Evolutionary conservation across 352 stramenopile genomes (phyloP).

Genomic region (Globisporangium megalacanthum): DNA sequence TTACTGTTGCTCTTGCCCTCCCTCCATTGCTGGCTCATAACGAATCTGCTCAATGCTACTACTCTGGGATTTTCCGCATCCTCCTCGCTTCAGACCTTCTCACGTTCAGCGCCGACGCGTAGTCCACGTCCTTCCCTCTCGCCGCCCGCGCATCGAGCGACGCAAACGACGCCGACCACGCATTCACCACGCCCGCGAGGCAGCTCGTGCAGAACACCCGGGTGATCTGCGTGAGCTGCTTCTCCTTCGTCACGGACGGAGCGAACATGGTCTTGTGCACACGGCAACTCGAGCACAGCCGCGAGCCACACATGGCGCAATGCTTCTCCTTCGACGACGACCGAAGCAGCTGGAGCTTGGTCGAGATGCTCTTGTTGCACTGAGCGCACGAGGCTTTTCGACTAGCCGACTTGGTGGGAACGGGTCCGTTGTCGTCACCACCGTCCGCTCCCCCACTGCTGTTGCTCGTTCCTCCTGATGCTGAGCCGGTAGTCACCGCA

Average conservation of each 20-base stretch:
- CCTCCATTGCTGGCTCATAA: background rate
- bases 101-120: slow-evolving; percentile 20
- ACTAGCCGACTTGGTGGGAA: background rate
- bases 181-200: slow-evolving; percentile 2
- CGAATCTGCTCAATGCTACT: too few relatives aligned
- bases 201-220: too few relatives aligned
- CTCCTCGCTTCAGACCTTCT: background rate
- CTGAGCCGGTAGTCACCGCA: background rate
- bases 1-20: too few relatives aligned
- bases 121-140: slow-evolving; percentile 8
- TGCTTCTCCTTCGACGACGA: slow-evolving; percentile 4
- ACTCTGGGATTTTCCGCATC: background rate
- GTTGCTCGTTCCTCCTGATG: too few relatives aligned
- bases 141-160: slow-evolving; percentile 7
- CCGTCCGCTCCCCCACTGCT: background rate
- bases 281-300: too few relatives aligned
- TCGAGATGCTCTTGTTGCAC: slow-evolving; percentile 1
- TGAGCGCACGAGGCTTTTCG: background rate
- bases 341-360: background rate
- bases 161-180: slow-evolving; percentile 11
- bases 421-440: too few relatives aligned
- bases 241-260: too few relatives aligned
- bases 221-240: too few relatives aligned
- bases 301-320: slow-evolving; percentile 7
- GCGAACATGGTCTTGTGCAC: too few relatives aligned